Base-by-base conservation (phyloP, 139 green algal genomes). In the Chlorella sp. region DNA sequence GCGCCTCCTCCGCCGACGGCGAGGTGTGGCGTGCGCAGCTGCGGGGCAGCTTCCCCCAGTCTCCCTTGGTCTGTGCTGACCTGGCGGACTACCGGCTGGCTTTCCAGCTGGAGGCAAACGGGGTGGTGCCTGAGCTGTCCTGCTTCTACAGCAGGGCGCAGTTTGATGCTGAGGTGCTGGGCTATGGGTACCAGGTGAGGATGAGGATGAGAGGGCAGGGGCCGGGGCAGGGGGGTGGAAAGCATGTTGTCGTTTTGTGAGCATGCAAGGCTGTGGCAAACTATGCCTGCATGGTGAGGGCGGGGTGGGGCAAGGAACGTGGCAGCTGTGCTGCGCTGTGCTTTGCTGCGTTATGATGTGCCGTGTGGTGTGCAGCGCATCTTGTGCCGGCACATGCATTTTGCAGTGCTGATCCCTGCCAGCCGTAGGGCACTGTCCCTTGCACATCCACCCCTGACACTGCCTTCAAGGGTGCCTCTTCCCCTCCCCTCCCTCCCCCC, bases 1-100 rank as follows among this genome's bases (percentile, higher is more conserved):
- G 53, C 15, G 90, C 82, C 24, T 75, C 76, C 18, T 85, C 73
- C 69, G 37, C 81, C 21, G 90, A 91, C 39, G 90, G 90, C 21
- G 87, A 89, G 48, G 66, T 89, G 40, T 93, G 90, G 90, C 90
- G 86, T 36, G 48, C 28, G 12, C 60, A 88, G 34, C 82, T 93
- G 75, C 80, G 37, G 0, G 60, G 83, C 39, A 61, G 32, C 73
- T 93, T 91, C 83, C 87, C 90, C 28, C 76, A 30, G 11, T 77
- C 42, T 26, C 32, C 19, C 32, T 57, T 93, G 57, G 71, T 78
- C 21, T 78, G 71, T 21, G 71, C 71, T 19, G 71, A 78, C 71
- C 32, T 78, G 30, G 71, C 71, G 30, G 71, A 78, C 71, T 78
- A 78, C 71, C 71, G 36, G 37, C 57, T 89, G 78, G 88, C 88